These are phyloP conservation scores for Lasiosphaeria hispida DNA, from an alignment of 495 filamentous ascomycete species.

Conservation along the genomic window DNA sequence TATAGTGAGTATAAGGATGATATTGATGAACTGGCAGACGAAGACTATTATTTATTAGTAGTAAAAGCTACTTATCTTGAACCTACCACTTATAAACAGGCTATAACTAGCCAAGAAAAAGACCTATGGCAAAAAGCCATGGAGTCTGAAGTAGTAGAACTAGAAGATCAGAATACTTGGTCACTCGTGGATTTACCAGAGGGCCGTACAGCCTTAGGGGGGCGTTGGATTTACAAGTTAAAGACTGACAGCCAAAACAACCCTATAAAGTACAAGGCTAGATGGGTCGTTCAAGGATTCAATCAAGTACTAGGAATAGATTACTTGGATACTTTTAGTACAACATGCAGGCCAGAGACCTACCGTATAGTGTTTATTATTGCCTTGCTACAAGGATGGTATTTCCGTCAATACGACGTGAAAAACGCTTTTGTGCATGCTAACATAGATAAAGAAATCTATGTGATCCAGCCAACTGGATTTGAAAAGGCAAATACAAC, in stretches of 20 bases:
- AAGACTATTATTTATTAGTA: neutral
- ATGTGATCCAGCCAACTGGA: too few species aligned
- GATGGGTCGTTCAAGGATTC: conserved; percentile 6
- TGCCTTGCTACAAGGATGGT: too few species aligned
- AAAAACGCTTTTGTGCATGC: too few species aligned
- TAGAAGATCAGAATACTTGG: neutral
- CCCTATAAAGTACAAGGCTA: neutral
- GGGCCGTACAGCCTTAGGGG: neutral
- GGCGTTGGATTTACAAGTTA: too few species aligned
- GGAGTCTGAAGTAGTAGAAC: neutral
- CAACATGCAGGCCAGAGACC: neutral
- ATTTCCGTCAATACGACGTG: too few species aligned
- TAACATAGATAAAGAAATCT: too few species aligned
- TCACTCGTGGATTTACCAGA: neutral
- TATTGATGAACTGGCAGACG: neutral
- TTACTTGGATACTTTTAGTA: conserved; percentile 7
- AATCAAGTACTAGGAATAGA: conserved; percentile 3
- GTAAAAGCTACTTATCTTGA: neutral
- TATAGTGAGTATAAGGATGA: neutral
- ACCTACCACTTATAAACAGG: conserved; percentile 5
- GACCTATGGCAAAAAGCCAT: neutral
- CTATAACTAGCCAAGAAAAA: neutral
- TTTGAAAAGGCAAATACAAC: too few species aligned
- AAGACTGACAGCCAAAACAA: too few species aligned
- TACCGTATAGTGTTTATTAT: conserved; percentile 10